Conservation (phyloP, 2,329 filamentous ascomycete species). For the Xylariales sp. region DNA sequence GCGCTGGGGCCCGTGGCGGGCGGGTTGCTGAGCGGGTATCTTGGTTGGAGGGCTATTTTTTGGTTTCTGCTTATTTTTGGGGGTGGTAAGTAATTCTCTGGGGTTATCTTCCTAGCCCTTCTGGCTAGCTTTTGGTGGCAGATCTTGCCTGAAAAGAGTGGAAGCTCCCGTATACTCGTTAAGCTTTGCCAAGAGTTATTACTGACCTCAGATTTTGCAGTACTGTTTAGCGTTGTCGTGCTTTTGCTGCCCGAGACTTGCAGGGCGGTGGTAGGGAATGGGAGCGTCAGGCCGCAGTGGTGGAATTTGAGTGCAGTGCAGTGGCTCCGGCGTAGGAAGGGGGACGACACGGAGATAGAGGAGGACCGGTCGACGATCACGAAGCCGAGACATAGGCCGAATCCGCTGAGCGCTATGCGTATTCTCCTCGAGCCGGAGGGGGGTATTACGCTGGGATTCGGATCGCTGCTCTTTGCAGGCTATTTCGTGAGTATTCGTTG, state of each 20-base stretch:
- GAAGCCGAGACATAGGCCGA: slow-evolving; percentile 13
- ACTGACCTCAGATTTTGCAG: too few species aligned
- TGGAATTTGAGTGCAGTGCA: neutral
- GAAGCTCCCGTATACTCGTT: too few species aligned
- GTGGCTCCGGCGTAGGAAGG: neutral
- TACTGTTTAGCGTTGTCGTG: neutral
- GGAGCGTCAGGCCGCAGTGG: neutral
- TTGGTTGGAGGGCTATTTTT: slow-evolving; percentile 35
- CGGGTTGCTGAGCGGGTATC: slow-evolving; percentile 28
- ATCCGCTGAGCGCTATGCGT: slow-evolving; percentile 20
- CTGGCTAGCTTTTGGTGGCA: too few species aligned
- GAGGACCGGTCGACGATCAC: slow-evolving; percentile 7
- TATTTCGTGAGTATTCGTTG: slow-evolving; percentile 18
- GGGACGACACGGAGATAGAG: neutral
- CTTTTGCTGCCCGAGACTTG: slow-evolving; percentile 5
- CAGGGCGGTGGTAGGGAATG: slow-evolving; percentile 2
- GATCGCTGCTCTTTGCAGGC: slow-evolving; percentile 19
- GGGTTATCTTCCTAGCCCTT: too few species aligned
- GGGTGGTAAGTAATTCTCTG: too few species aligned
- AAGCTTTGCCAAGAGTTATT: too few species aligned
- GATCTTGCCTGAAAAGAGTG: too few species aligned
- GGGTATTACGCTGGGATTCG: slow-evolving; percentile 20
- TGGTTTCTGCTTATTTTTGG: slow-evolving; percentile 34
- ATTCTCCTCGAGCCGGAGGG: slow-evolving; percentile 21
- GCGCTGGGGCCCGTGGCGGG: slow-evolving; percentile 31